phyloP scores from a whole-genome alignment of 2,329 filamentous ascomycete genomes.

The Allantophomopsis cytisporea region DNA sequence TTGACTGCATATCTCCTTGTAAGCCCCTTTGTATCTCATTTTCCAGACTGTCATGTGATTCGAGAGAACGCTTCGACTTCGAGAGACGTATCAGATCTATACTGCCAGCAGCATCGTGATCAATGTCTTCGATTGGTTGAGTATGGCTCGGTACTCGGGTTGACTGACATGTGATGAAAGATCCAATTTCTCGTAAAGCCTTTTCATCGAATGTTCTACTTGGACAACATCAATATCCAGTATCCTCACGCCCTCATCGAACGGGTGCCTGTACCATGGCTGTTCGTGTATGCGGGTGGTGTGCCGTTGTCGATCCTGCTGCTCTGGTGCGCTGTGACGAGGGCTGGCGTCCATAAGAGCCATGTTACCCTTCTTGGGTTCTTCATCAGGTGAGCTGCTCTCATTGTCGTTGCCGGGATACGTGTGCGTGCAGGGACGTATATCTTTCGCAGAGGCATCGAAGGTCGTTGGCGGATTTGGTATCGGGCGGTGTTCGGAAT shows the following conservation, averaged over 20 bases:
- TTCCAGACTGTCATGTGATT: not conserved
- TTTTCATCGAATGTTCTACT: constrained; percentile 88
- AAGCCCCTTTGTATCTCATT: constrained; percentile 8
- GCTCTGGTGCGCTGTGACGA: constrained; percentile 46
- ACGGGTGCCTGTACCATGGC: constrained; percentile 67
- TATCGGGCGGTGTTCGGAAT: too few species aligned
- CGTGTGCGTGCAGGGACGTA: too few species aligned
- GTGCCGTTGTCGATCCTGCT: constrained; percentile 56
- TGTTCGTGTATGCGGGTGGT: constrained; percentile 66
- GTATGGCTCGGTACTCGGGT: too few species aligned
- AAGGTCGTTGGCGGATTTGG: too few species aligned
- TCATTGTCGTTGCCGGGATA: not conserved
- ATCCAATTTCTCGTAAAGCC: constrained; percentile 61
- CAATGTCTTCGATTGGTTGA: too few species aligned
- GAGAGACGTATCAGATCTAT: too few species aligned
- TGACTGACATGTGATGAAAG: constrained; percentile 20
- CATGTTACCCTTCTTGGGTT: constrained; percentile 80
- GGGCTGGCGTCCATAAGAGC: constrained; percentile 60
- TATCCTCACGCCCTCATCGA: constrained; percentile 79
- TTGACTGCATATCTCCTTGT: constrained; percentile 52
- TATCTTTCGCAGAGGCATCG: too few species aligned
- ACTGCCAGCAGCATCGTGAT: too few species aligned
- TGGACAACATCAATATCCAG: constrained; percentile 72
- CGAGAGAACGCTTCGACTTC: not conserved
- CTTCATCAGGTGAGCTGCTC: constrained; percentile 37